Evolutionary conservation across 2,329 filamentous ascomycete genomes (phyloP).

Genomic region (Xylaria sp.): DNA sequence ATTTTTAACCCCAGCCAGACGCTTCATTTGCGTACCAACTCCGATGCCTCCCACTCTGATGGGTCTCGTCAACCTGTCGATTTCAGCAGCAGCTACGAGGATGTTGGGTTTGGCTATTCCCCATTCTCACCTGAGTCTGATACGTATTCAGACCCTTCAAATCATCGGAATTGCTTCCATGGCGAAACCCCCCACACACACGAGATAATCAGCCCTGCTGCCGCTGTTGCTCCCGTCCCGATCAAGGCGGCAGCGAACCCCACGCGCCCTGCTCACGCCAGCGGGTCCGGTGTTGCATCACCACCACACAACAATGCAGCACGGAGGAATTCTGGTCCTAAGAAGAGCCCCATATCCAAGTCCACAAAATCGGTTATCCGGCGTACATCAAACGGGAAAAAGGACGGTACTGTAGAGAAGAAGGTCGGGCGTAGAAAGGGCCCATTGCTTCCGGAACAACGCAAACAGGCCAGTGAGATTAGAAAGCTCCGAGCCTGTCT

Average conservation of each 20-base stretch:
- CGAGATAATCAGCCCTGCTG: constrained; percentile 73
- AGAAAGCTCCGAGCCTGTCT: constrained; percentile 93
- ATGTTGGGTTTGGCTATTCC: constrained; percentile 77
- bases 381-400: constrained; percentile 80
- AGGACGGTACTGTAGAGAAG: constrained; percentile 83
- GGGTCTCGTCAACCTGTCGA: constrained; percentile 69
- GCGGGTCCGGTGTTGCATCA: constrained; percentile 68
- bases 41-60: constrained; percentile 83
- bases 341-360: constrained; percentile 84
- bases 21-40: constrained; percentile 85
- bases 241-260: constrained; percentile 71
- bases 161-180: constrained; percentile 70
- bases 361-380: constrained; percentile 85
- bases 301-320: constrained; percentile 69
- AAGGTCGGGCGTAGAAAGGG: constrained; percentile 91
- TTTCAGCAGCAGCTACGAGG: constrained; percentile 81
- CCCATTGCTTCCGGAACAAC: constrained; percentile 89
- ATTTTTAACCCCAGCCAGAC: constrained; percentile 95
- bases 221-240: constrained; percentile 73
- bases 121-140: constrained; percentile 88
- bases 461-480: constrained; percentile 96
- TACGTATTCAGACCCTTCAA: constrained; percentile 70
- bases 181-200: constrained; percentile 64
- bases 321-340: constrained; percentile 74
- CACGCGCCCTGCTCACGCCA: constrained; percentile 68